These are phyloP conservation scores for Purpureocillium takamizusanense DNA, from an alignment of 2,329 filamentous ascomycete genomes.

Conservation along the genomic window DNA sequence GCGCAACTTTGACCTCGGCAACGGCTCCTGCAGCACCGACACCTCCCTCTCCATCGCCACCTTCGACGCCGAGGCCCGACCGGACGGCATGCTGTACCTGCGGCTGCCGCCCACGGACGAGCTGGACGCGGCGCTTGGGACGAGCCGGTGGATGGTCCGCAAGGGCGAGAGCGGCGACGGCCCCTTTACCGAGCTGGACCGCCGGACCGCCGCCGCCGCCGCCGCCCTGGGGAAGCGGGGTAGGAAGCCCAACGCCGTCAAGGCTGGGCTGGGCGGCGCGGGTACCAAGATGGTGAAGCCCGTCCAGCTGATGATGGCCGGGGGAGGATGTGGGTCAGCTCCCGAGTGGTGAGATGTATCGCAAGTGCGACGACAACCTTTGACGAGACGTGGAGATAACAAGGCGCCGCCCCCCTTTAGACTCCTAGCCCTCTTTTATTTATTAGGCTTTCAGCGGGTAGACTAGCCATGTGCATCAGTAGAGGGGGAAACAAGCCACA, in stretches of 20 bases:
- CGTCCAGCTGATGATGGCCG: conserved; percentile 23
- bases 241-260: conserved; percentile 29
- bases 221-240: conserved; percentile 15
- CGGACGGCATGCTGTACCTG: conserved; percentile 69
- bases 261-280: not conserved
- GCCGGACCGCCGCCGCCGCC: too few species aligned
- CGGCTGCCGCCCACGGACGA: conserved; percentile 74
- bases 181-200: conserved; percentile 35
- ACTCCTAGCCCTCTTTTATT: too few species aligned
- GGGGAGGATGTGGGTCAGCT: conserved; percentile 28
- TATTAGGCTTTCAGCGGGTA: too few species aligned
- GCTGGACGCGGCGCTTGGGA: conserved; percentile 70
- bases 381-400: too few species aligned
- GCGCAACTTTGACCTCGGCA: conserved; percentile 71
- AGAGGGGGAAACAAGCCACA: too few species aligned
- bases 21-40: conserved; percentile 69
- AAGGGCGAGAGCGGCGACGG: conserved; percentile 50
- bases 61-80: conserved; percentile 65
- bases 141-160: conserved; percentile 67
- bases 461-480: too few species aligned
- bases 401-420: too few species aligned
- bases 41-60: conserved; percentile 69
- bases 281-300: conserved; percentile 26
- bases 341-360: conserved; percentile 34
- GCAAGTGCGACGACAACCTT: not conserved